These are phyloP conservation scores for Neurospora sp. DNA, from an alignment of 2,329 filamentous ascomycete genomes.

Conservation along the genomic window DNA sequence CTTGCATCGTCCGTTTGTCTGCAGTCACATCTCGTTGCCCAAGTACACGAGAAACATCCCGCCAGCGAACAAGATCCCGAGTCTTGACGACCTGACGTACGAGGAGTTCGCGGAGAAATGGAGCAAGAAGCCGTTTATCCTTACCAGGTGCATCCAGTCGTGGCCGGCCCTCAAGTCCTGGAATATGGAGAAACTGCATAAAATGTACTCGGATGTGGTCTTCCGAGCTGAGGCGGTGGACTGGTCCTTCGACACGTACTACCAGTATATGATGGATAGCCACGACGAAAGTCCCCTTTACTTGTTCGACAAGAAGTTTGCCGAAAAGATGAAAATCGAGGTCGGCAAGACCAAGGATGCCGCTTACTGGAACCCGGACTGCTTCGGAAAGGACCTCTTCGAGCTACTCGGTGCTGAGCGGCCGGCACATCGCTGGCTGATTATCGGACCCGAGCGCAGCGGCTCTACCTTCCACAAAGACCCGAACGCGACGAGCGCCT, in stretches of 20 bases:
- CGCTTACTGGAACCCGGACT: conserved; percentile 70
- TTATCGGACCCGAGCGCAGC: conserved; percentile 76
- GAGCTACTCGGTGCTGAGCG: conserved; percentile 66
- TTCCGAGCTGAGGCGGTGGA: conserved; percentile 92
- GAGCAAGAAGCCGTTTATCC: conserved; percentile 75
- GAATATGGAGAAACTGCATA: conserved; percentile 58
- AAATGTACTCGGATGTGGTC: conserved; percentile 53
- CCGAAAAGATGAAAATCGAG: conserved; percentile 69
- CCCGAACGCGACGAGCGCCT: conserved; percentile 65
- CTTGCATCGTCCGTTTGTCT: conserved; percentile 82
- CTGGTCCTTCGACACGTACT: conserved; percentile 76
- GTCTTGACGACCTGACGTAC: conserved; percentile 57
- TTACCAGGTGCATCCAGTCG: conserved; percentile 68
- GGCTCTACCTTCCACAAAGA: conserved; percentile 94
- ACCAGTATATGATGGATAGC: conserved; percentile 70
- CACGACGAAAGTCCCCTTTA: conserved; percentile 85
- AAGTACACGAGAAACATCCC: conserved; percentile 67
- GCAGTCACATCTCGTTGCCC: conserved; percentile 62
- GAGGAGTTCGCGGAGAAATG: conserved; percentile 67
- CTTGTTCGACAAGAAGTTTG: conserved; percentile 81
- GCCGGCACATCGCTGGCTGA: conserved; percentile 86
- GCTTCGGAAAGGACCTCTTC: conserved; percentile 83
- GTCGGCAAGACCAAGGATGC: conserved; percentile 42
- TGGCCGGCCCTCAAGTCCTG: conserved; percentile 75
- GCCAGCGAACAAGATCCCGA: conserved; percentile 58